A percentile compares a stretch with the other conserved stretches of the same genome.
Conservation (phyloP, 441 rosid species). For the Populus hybrid region DNA sequence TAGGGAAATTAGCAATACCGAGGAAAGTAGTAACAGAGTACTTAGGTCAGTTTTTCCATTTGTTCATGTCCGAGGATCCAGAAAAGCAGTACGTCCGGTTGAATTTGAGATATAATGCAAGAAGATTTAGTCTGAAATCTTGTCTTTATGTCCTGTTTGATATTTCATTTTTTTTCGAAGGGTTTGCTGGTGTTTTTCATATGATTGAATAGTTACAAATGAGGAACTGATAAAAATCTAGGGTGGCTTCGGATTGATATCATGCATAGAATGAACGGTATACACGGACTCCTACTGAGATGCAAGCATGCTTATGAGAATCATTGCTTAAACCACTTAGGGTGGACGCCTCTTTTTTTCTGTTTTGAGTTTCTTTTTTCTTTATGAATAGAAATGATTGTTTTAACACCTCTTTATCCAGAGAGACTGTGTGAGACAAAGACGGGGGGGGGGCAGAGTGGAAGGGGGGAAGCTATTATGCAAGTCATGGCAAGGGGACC, state of each 20-base stretch:
- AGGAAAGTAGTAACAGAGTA: conserved; percentile 41
- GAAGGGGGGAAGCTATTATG: conserved; percentile 10
- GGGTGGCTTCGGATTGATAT: conserved; percentile 17
- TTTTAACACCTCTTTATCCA: conserved; percentile 10
- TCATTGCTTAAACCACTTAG: conserved; percentile 33
- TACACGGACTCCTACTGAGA: not conserved
- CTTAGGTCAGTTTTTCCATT: conserved; percentile 50
- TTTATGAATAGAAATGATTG: conserved; percentile 34
- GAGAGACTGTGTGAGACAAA: conserved; percentile 13
- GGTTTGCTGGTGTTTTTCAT: conserved; percentile 10
- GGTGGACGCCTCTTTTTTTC: conserved; percentile 12
- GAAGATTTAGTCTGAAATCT: conserved; percentile 18
- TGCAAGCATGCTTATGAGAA: conserved; percentile 33
- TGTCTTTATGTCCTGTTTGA: conserved; percentile 8
- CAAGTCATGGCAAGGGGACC: conserved; percentile 20
- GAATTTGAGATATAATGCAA: conserved; percentile 35
- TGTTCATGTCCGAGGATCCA: conserved; percentile 42
- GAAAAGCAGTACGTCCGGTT: conserved; percentile 49
- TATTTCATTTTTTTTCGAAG: conserved; percentile 1
- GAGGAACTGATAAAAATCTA: conserved; percentile 12
- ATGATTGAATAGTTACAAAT: not conserved
- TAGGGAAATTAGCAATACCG: conserved; percentile 23
- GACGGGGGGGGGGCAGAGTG: not conserved
- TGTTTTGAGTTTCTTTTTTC: conserved; percentile 10
- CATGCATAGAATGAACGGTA: not conserved